These are phyloP conservation scores for Solanum etuberosum DNA, from an alignment of 257 asterid genomes.

Conservation along the genomic window DNA sequence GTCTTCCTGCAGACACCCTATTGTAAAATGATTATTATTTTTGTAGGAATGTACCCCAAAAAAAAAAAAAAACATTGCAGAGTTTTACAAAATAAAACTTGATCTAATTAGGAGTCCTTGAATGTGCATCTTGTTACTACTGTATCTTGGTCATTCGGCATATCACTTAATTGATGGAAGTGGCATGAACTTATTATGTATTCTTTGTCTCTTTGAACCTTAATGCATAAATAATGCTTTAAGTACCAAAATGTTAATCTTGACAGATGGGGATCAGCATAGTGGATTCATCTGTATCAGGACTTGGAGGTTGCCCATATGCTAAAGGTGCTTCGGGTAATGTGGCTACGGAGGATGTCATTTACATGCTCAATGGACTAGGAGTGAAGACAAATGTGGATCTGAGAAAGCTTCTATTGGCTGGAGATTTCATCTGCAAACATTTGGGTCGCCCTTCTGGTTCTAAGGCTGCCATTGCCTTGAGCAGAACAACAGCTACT, in stretches of 20 bases:
- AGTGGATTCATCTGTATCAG: constrained; percentile 80
- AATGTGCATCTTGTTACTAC: background rate
- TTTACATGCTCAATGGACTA: constrained; percentile 81
- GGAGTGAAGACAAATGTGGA: constrained; percentile 78
- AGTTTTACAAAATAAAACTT: background rate
- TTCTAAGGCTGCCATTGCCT: constrained; percentile 73
- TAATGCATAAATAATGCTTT: background rate
- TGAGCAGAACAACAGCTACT: constrained; percentile 34
- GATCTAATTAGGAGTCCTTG: background rate
- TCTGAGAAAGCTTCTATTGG: constrained; percentile 48
- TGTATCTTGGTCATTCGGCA: background rate
- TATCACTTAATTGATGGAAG: background rate
- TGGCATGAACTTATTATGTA: background rate
- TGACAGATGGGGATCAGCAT: constrained; percentile 79
- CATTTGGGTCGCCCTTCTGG: constrained; percentile 68
- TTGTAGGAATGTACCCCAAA: background rate
- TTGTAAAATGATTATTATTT: background rate
- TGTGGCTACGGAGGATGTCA: constrained; percentile 95
- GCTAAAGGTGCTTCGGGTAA: constrained; percentile 98
- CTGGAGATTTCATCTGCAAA: constrained; percentile 75
- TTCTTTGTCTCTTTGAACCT: background rate
- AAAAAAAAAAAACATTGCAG: background rate
- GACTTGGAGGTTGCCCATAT: constrained; percentile 95
- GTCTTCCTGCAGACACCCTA: background rate
- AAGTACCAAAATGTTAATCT: background rate